Evolutionary conservation across 257 asterid species (phyloP), one percentile per base, ranked within the genome.

Genomic region (Datura wrightii): DNA sequence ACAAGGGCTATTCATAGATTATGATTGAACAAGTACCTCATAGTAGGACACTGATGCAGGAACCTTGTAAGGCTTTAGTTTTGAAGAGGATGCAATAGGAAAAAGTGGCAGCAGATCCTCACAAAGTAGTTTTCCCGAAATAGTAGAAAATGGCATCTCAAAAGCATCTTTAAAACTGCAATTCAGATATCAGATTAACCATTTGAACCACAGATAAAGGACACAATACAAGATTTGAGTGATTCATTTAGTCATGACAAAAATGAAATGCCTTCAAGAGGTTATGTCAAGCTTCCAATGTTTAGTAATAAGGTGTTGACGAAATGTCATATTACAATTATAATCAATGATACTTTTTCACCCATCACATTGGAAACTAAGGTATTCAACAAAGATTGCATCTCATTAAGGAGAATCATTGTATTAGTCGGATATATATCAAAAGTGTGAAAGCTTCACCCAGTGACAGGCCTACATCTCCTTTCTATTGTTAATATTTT

Each of bases 81-180:
- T 88, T 54, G 84, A 85, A 44, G 90, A 85, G 84, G 92, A 78
- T 78, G 90, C 89, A 83, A 93, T 78, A 37, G 97, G 97, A 92
- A 95, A 97, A 87, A 97, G 98, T 58, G 98, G 99, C 89, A 95
- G 62, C 85, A 94, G 83, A 85, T 91, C 96, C 88, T 91, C 89
- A 86, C 98, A 94, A 83, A 90, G 90, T 82, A 97, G 88, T 88
- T 86, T 94, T 89, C 86, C 84, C 79, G 99, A 97, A 90, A 97
- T 93, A 4, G 97, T 91, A 84, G 92, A 89, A 87, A 94, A 82
- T 67, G 99, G 99, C 97, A 91, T 92, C 91, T 89, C 93, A 89
- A 97, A 88, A 79, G 98, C 98, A 91, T 92, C 93, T 92, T 93
- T 94, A 90, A 94, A 93, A 90, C 99, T 97, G 91, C 86, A 90